A percentile compares a stretch with the other conserved stretches of the same genome.
phyloP scores from a whole-genome alignment of 2,329 filamentous ascomycete species.

The Gremmenia infestans region DNA sequence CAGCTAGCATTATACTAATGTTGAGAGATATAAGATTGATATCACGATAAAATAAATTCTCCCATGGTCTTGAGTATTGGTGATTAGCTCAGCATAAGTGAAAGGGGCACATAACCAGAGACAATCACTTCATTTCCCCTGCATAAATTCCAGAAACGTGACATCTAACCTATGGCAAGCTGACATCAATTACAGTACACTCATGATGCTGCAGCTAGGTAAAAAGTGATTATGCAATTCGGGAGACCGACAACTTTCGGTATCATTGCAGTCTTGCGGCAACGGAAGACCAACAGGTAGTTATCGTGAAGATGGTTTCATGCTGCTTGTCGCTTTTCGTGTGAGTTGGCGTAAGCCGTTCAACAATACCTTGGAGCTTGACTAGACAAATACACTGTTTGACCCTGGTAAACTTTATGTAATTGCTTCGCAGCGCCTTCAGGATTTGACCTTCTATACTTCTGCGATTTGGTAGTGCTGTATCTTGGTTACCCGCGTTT shows the following conservation, averaged over 20 bases:
- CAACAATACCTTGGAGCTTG: neutral
- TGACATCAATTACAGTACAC: too few species aligned
- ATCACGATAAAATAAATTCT: too few species aligned
- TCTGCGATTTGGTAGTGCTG: neutral
- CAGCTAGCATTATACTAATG: too few species aligned
- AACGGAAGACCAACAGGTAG: neutral
- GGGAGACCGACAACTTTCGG: neutral
- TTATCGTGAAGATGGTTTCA: neutral
- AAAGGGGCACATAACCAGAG: slow-evolving; percentile 2
- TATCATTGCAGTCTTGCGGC: neutral
- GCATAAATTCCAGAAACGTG: slow-evolving; percentile 3
- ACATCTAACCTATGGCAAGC: neutral
- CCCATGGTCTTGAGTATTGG: neutral
- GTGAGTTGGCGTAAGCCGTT: neutral
- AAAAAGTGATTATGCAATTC: slow-evolving; percentile 13
- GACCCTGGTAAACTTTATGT: neutral
- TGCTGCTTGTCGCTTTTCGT: neutral
- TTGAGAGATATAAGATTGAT: too few species aligned
- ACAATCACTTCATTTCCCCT: slow-evolving; percentile 9
- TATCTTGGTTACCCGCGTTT: neutral
- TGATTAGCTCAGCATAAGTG: neutral
- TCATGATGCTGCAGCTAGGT: slow-evolving; percentile 1
- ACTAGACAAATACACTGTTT: neutral
- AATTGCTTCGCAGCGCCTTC: neutral
- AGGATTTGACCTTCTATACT: neutral